Base-by-base conservation (phyloP, 768 basidiomycete genomes). In the Lactifluus hygrophoroides region DNA sequence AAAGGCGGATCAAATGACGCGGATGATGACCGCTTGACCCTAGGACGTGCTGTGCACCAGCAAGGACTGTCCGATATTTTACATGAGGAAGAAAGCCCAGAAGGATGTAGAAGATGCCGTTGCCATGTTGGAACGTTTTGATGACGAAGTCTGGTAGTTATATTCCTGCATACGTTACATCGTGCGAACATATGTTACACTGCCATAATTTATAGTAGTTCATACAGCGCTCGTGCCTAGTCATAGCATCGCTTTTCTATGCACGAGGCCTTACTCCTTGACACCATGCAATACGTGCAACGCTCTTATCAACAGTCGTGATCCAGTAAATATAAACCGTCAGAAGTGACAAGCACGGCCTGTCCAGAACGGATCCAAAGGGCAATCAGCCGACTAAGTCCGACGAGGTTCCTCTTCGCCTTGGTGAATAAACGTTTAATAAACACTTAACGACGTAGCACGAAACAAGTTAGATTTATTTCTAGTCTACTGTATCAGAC, bases 1-100 rank as follows among this genome's bases (percentile, higher is more conserved):
- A 4, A 47, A 32, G 5, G 28, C 37, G 13, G 14, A 21, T 49
- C 27, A 14, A 14, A 16, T 7, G 66, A 68, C 72, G 17, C 32
- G n/a, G 62, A 47, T 4, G 32, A 34, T 58, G 32, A 62, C 40
- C 30, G 21, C 21, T 34, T 48, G 32, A 38, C 32, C 52, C 10
- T 64, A 96, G 90, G 96, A 99, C 68, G 96, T 98, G 9, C 76
- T 99, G 28, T 99, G 95, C 69, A 89, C 91, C 0, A 94, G 90
- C 68, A 94, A 90, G 68, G 96, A 99, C 72, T 99, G 96, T 65
- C 96, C 96, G 0, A 98, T 98, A 60, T 99, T 94, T 73, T 99
- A 99, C 70, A 93, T 96, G 86, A 77, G 96, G 43, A 97, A 97
- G 75, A 97, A 97, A 68, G 86, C 94, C 9, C 96, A 98, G 72